Evolutionary conservation across 108 stramenopile genomes (phyloP).

Genomic region (Epithemia pelagica): DNA sequence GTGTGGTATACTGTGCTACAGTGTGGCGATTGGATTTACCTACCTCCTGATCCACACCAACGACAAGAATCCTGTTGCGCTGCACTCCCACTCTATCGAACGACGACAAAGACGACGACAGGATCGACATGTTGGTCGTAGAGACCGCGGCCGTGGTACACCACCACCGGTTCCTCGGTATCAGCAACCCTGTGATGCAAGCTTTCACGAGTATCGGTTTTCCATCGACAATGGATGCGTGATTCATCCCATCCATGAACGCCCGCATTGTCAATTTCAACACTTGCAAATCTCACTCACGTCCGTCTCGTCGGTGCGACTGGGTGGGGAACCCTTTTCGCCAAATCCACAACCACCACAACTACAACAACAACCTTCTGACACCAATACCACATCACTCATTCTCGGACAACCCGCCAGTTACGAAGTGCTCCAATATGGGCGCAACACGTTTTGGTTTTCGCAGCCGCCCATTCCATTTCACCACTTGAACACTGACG

Average conservation of each 20-base stretch:
- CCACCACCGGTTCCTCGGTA: no score
- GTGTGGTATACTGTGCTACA: no score
- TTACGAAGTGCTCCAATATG: background rate
- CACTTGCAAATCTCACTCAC: background rate
- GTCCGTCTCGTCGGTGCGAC: background rate
- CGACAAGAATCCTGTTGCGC: no score
- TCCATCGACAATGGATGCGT: background rate
- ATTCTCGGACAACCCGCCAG: background rate
- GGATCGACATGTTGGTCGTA: no score
- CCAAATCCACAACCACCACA: background rate
- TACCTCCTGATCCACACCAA: no score
- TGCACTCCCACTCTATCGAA: no score
- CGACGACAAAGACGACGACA: no score
- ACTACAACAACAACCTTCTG: background rate
- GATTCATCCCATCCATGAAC: background rate
- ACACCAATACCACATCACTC: no score
- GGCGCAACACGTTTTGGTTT: background rate
- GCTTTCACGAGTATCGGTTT: background rate
- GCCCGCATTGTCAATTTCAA: background rate
- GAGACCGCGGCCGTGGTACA: no score
- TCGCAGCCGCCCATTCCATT: background rate
- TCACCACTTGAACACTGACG: background rate
- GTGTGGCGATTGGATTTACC: no score
- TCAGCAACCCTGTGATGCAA: background rate
- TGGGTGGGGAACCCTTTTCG: background rate